A percentile compares a stretch with the other conserved stretches of the same genome.
These are phyloP conservation scores for Tritrichomonas musculus DNA, from an alignment of 208 protist genomes.

Conservation along the genomic window DNA sequence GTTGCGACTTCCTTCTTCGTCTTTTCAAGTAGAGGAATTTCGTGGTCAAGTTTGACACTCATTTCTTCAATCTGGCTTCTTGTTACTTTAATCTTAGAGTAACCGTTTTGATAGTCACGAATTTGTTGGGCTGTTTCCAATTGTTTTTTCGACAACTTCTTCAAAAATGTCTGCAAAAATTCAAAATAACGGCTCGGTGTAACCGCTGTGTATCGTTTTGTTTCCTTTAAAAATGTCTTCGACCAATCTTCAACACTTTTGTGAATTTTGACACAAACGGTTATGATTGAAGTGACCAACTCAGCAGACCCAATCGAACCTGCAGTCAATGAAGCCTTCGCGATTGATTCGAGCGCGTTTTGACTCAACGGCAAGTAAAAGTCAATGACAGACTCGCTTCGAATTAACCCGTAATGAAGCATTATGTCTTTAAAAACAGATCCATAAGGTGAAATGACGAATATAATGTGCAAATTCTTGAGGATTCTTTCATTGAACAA, in stretches of 20 bases:
- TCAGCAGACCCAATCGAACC: constrained; percentile 63
- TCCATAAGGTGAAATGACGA: constrained; percentile 88
- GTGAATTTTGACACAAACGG: constrained; percentile 50
- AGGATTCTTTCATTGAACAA: constrained; percentile 77
- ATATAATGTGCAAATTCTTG: constrained; percentile 82
- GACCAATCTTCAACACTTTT: constrained; percentile 76
- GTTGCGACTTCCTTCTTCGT: neutral
- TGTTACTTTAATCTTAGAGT: neutral
- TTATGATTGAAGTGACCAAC: constrained; percentile 56
- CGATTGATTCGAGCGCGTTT: constrained; percentile 86
- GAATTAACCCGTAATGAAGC: neutral
- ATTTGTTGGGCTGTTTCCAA: constrained; percentile 47
- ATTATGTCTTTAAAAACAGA: constrained; percentile 66
- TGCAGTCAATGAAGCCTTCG: constrained; percentile 42
- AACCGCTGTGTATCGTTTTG: constrained; percentile 89
- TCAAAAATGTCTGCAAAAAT: constrained; percentile 91
- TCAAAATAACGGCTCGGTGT: constrained; percentile 96
- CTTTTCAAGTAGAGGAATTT: neutral
- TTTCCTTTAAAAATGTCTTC: constrained; percentile 75
- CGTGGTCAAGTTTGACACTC: neutral
- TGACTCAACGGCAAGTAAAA: constrained; percentile 87
- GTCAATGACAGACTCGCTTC: neutral
- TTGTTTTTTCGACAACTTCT: constrained; percentile 76
- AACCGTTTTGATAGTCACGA: neutral
- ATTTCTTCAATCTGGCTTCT: neutral